Base-by-base conservation (phyloP, 2,329 filamentous ascomycete species). In the Pseudopithomyces maydicus region DNA sequence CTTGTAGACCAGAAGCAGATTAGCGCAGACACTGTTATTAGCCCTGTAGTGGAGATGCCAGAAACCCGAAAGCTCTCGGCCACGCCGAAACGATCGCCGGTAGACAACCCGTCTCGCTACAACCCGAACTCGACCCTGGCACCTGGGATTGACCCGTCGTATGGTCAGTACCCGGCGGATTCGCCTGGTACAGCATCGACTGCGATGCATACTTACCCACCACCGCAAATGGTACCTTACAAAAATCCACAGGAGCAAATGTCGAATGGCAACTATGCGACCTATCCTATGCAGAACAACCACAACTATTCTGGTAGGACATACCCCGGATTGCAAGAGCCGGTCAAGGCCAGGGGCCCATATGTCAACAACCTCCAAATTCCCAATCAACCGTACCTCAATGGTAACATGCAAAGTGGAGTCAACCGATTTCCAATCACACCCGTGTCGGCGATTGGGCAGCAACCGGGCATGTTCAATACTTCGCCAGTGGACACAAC, bases 1-100 rank as follows among this genome's bases (percentile, higher is more conserved):
- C 66, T 79, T 26, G 74, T 78, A 2, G 72, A 77, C 35, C 69
- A 76, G 48, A 78, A 76, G 55, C 68, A 73, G 11, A 66, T 77
- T 23, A 72, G 71, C 39, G 72, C 70, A 7, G 73, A 75, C 48
- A 73, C 73, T 7, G 70, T 75, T 45, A 74, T 75, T 50, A 75
- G 72, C 38, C 73, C 74, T 8, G 69, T 77, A 4, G 71, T 75
- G 10, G 74, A 74, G 53, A 60, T 73, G 38, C 68, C 73, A 19
- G 72, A 75, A 44, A 66, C 63, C 22, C 70, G 71, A 41, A 74
- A 73, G 57, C 64, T 74, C 20, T 69, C 68, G 20, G 58, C 55
- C 15, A 70, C 69, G 8, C 65, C 70, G 7, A 64, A 58, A 56
- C 61, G 64, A 50, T 73, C 69, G 46, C 67, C 71, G 19, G 53